Conservation (phyloP, 495 filamentous ascomycete genomes). For the Aspergillus indologenus region DNA sequence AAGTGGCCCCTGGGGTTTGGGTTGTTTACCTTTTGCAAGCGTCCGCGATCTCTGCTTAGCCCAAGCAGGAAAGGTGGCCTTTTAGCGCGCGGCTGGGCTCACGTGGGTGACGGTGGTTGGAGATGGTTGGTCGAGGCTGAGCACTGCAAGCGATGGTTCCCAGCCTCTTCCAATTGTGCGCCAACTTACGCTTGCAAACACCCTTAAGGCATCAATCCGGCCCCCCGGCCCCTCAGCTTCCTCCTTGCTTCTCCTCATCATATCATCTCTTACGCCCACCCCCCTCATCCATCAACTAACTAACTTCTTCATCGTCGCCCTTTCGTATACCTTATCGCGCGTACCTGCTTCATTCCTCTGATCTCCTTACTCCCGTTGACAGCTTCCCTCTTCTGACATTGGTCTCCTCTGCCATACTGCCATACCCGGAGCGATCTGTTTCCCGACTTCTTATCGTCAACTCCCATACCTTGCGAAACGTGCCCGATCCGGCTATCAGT, state of each 20-base stretch:
- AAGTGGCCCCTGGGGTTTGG: slow-evolving; percentile 12
- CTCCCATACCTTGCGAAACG: slow-evolving; percentile 9
- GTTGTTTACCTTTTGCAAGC: slow-evolving; percentile 36
- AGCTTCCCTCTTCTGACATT: slow-evolving; percentile 7
- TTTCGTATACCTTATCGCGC: not conserved
- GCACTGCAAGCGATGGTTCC: slow-evolving; percentile 27
- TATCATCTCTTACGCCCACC: slow-evolving; percentile 4
- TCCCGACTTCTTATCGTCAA: slow-evolving; percentile 6
- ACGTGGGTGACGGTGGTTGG: slow-evolving; percentile 26
- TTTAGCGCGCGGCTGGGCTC: slow-evolving; percentile 29
- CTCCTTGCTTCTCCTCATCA: slow-evolving; percentile 27
- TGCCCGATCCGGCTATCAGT: slow-evolving; percentile 19
- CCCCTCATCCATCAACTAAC: too few relatives aligned
- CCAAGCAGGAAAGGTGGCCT: slow-evolving; percentile 7
- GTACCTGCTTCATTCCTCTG: slow-evolving; percentile 9
- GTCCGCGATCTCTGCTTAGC: slow-evolving; percentile 30
- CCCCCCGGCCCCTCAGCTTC: slow-evolving; percentile 21
- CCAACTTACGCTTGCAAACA: slow-evolving; percentile 29
- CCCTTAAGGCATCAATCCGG: slow-evolving; percentile 33
- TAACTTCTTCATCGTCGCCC: not conserved
- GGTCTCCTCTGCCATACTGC: not conserved
- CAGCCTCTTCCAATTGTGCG: slow-evolving; percentile 37
- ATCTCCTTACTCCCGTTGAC: slow-evolving; percentile 15
- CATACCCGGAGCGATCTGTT: not conserved
- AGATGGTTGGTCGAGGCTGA: slow-evolving; percentile 29